Conservation (phyloP, 2,329 filamentous ascomycete species). For the Lomentospora prolificans region DNA sequence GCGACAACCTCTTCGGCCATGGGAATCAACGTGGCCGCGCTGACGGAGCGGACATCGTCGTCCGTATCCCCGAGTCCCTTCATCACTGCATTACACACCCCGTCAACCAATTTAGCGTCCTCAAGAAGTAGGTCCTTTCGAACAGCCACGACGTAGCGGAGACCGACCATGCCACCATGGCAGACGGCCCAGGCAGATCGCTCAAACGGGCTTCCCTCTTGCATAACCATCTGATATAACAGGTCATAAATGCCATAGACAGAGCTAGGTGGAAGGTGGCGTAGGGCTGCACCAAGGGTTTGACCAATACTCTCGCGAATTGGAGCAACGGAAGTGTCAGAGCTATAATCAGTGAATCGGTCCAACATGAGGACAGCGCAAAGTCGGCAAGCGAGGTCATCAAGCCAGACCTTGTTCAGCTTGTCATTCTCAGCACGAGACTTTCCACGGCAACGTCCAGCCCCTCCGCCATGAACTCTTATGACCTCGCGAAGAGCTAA, state of each 20-base stretch:
- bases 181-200: conserved; percentile 85
- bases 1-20: conserved; percentile 93
- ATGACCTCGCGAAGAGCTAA: conserved; percentile 90
- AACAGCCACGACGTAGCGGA: conserved; percentile 91
- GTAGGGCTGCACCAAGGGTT: conserved; percentile 79
- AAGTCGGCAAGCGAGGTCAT: conserved; percentile 88
- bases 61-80: conserved; percentile 84
- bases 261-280: conserved; percentile 67
- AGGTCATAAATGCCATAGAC: conserved; percentile 79
- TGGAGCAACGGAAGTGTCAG: conserved; percentile 91
- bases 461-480: conserved; percentile 81
- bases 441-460: conserved; percentile 67
- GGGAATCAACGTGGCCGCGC: conserved; percentile 91
- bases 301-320: conserved; percentile 94
- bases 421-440: conserved; percentile 63
- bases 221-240: conserved; percentile 84
- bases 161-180: conserved; percentile 94
- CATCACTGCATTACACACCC: conserved; percentile 86
- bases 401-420: conserved; percentile 77
- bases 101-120: conserved; percentile 80
- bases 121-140: conserved; percentile 83
- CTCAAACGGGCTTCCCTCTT: conserved; percentile 66
- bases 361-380: conserved; percentile 97
- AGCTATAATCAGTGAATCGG: conserved; percentile 94
- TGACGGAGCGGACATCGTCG: conserved; percentile 93